phyloP scores from a whole-genome alignment of 1,139 yeast genomes.

The Sugiyamaella pinicola region DNA sequence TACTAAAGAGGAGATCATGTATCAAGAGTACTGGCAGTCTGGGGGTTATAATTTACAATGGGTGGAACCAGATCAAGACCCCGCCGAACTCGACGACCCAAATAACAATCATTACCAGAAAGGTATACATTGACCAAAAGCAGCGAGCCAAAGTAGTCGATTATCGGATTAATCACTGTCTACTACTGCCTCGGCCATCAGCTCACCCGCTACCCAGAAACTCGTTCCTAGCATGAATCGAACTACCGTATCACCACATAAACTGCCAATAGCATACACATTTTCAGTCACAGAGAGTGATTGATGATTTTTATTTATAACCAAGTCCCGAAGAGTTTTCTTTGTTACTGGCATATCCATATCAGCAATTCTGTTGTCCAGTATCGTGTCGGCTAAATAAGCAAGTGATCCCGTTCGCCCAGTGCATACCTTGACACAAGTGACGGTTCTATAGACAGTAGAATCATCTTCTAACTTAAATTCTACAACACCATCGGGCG shows the following conservation, averaged over 20 bases:
- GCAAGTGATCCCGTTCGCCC: conserved; percentile 39
- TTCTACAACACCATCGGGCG: conserved; percentile 31
- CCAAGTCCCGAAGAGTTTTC: conserved; percentile 13
- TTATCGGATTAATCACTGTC: no score
- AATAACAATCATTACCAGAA: no score
- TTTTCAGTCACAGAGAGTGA: conserved; percentile 23
- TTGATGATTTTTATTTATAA: conserved; percentile 13
- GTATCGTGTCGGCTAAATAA: conserved; percentile 24
- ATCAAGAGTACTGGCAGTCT: conserved; percentile 76
- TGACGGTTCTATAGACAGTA: conserved; percentile 24
- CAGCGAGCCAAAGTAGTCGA: no score
- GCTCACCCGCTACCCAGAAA: conserved; percentile 30
- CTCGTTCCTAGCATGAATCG: conserved; percentile 37
- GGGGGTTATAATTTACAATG: conserved; percentile 78
- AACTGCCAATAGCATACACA: conserved; percentile 39
- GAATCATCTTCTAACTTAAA: conserved; percentile 29
- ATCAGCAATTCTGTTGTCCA: neutral
- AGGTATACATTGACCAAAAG: no score
- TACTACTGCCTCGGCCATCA: neutral
- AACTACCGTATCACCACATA: conserved; percentile 42
- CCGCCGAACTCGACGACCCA: conserved; percentile 40
- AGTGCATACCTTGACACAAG: conserved; percentile 33
- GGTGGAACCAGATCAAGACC: conserved; percentile 81
- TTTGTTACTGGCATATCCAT: conserved; percentile 12
- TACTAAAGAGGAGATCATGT: conserved; percentile 64